Conservation (phyloP, 805 yeast species). For the Cyberlindnera suaveolens region DNA sequence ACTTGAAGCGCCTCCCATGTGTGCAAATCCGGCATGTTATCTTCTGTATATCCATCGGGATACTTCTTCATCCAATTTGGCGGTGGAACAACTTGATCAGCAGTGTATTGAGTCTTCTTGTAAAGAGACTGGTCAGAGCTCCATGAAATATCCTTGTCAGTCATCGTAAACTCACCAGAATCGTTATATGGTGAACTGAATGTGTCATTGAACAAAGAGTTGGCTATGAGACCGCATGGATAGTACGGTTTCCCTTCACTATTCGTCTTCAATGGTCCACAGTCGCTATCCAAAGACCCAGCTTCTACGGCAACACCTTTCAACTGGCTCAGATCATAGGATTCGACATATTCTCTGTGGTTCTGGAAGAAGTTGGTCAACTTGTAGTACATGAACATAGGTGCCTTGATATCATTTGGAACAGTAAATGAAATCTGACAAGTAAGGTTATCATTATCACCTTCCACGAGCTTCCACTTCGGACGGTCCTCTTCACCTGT, state of each 20-base stretch:
- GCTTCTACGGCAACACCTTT: conserved; percentile 64
- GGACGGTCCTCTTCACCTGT: conserved; percentile 30
- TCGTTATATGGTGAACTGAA: conserved; percentile 43
- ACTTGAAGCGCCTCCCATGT: conserved; percentile 83
- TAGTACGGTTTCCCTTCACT: conserved; percentile 59
- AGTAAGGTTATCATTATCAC: conserved; percentile 32
- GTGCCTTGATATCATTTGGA: conserved; percentile 63
- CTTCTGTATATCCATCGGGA: conserved; percentile 86
- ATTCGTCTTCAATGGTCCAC: conserved; percentile 56
- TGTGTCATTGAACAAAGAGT: conserved; percentile 87
- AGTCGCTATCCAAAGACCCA: conserved; percentile 42
- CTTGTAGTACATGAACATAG: conserved; percentile 74
- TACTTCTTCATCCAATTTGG: conserved; percentile 78
- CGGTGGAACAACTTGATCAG: conserved; percentile 81
- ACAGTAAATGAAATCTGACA: conserved; percentile 70
- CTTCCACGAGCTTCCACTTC: conserved; percentile 52
- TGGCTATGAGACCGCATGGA: conserved; percentile 95
- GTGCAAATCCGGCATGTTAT: conserved; percentile 70
- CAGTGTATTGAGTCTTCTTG: conserved; percentile 63
- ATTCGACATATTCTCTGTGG: conserved; percentile 87
- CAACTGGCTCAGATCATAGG: conserved; percentile 75
- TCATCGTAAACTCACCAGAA: conserved; percentile 12
- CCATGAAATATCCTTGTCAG: conserved; percentile 75
- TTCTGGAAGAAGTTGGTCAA: conserved; percentile 90
- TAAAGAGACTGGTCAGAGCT: conserved; percentile 63